Evolutionary conservation across 306 rosid species (phyloP).

Genomic region (Ceratonia siliqua): DNA sequence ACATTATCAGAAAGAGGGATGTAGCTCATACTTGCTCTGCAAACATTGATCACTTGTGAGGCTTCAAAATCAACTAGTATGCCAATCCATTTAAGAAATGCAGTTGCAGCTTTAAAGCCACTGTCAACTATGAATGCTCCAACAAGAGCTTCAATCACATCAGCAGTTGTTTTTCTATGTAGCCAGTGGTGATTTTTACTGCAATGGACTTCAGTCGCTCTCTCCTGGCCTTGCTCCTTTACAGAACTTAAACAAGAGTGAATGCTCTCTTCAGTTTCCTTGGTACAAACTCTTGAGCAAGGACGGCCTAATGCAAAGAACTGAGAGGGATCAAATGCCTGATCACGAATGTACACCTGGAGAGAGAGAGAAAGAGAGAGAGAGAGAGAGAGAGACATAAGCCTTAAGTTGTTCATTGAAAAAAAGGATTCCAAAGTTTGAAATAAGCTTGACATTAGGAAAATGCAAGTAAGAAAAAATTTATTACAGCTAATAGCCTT

Average conservation of each 20-base stretch:
- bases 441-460: not conserved
- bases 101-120: constrained; percentile 86
- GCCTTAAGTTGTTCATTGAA: not conserved
- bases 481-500: constrained; percentile 2
- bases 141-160: constrained; percentile 90
- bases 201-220: constrained; percentile 50
- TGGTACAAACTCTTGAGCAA: constrained; percentile 59
- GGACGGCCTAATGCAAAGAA: constrained; percentile 85
- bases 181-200: constrained; percentile 92
- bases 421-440: constrained; percentile 11
- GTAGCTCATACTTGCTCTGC: constrained; percentile 61
- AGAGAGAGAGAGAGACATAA: constrained; percentile 5
- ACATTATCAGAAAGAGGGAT: constrained; percentile 54
- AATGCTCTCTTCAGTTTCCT: constrained; percentile 54
- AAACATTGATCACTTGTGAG: constrained; percentile 60
- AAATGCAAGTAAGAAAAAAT: not conserved
- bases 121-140: constrained; percentile 95
- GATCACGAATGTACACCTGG: constrained; percentile 89
- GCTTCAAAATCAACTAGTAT: constrained; percentile 69
- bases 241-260: constrained; percentile 46
- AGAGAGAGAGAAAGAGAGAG: constrained; percentile 18
- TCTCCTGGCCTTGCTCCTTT: constrained; percentile 32
- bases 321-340: constrained; percentile 66
- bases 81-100: constrained; percentile 89
- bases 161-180: constrained; percentile 72